Evolutionary conservation across 495 filamentous ascomycete species (phyloP).

Genomic region (Chaetomium tenue): DNA sequence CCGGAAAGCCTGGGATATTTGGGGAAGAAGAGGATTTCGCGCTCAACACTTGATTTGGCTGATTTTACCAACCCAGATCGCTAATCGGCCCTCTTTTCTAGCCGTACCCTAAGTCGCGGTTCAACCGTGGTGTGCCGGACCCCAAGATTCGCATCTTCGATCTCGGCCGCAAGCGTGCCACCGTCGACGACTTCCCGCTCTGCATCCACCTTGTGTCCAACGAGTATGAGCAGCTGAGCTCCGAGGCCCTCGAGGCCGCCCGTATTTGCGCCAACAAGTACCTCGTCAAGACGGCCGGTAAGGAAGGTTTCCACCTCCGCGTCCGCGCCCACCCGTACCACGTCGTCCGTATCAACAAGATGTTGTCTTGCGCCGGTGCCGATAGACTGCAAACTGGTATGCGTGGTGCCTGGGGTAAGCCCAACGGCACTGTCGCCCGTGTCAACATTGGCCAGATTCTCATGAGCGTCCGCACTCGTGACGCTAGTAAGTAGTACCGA

Average conservation of each 20-base stretch:
- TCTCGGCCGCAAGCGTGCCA: slow-evolving; percentile 96
- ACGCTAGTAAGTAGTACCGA: slow-evolving; percentile 61
- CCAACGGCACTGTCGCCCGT: slow-evolving; percentile 95
- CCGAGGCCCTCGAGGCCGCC: slow-evolving; percentile 97
- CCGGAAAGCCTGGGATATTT: neutral
- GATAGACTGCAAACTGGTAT: slow-evolving; percentile 99
- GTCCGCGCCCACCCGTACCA: slow-evolving; percentile 99
- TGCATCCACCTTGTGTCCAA: slow-evolving; percentile 99
- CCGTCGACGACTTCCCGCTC: slow-evolving; percentile 96
- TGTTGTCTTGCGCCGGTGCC: slow-evolving; percentile 99
- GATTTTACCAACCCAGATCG: slow-evolving; percentile 15
- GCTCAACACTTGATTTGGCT: slow-evolving; percentile 12
- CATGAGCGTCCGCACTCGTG: slow-evolving; percentile 92
- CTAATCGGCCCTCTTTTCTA: slow-evolving; percentile 46
- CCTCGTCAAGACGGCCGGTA: slow-evolving; percentile 93
- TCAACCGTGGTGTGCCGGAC: slow-evolving; percentile 99
- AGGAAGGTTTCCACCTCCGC: slow-evolving; percentile 98
- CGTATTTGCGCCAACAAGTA: slow-evolving; percentile 99
- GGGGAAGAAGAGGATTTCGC: slow-evolving; percentile 16
- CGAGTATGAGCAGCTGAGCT: slow-evolving; percentile 98
- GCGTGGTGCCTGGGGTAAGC: slow-evolving; percentile 99
- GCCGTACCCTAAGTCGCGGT: slow-evolving; percentile 99
- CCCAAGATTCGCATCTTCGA: slow-evolving; percentile 99
- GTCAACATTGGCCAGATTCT: slow-evolving; percentile 99
- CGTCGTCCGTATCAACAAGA: slow-evolving; percentile 99